A percentile compares a stretch with the other conserved stretches of the same genome.
Conservation (phyloP, 2,329 filamentous ascomycete species). For the Phoma sp. region DNA sequence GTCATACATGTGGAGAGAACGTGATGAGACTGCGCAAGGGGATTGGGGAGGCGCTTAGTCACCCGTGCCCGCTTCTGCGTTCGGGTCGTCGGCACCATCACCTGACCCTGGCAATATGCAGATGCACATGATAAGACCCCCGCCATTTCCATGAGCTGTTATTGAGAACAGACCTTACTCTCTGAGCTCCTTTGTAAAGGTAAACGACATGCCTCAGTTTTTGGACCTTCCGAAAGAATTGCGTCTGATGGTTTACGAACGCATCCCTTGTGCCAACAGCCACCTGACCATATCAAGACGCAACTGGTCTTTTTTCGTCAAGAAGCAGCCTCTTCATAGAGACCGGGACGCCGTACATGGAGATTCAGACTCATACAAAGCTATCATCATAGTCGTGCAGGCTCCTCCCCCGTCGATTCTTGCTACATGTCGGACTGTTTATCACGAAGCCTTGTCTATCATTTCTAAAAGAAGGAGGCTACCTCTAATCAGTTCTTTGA, state of each 20-base stretch:
- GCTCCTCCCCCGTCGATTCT: conserved; percentile 5
- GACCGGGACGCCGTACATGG: conserved; percentile 3
- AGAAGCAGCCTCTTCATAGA: conserved; percentile 13
- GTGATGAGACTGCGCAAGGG: not conserved
- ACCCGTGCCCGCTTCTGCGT: conserved; percentile 6
- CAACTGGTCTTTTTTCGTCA: conserved; percentile 15
- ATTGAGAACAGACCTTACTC: not conserved
- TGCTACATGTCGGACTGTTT: conserved; percentile 7
- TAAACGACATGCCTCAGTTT: not conserved
- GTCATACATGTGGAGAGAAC: conserved; percentile 2
- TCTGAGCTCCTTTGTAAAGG: not conserved
- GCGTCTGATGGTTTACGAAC: conserved; percentile 19
- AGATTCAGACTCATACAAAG: conserved; percentile 9
- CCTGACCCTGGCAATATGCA: conserved; percentile 8
- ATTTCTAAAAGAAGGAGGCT: not conserved
- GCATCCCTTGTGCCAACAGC: conserved; percentile 12
- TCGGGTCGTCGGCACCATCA: conserved; percentile 13
- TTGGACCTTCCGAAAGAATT: conserved; percentile 20
- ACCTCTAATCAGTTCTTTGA: conserved; percentile 1
- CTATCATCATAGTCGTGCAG: conserved; percentile 2
- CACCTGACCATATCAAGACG: conserved; percentile 8
- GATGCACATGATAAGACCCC: not conserved
- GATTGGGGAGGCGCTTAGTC: conserved; percentile 10
- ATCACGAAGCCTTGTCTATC: conserved; percentile 9
- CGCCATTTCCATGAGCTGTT: conserved; percentile 2